Conservation (phyloP, 2,329 filamentous ascomycete genomes). For the Hymenoscyphus scutula region DNA sequence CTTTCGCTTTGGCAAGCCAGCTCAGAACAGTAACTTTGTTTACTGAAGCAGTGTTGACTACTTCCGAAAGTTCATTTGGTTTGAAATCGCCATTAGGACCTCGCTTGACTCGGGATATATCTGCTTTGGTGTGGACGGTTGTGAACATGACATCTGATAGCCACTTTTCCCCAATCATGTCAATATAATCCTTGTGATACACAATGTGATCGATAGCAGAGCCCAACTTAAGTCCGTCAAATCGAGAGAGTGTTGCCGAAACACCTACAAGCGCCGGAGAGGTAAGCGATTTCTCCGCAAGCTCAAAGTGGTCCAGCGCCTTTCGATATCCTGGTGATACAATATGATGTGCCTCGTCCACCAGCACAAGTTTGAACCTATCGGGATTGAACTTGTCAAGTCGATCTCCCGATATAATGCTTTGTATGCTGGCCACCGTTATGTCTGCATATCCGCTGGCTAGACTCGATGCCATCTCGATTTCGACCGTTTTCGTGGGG, state of each 20-base stretch:
- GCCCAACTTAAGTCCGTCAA: constrained; percentile 80
- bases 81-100: constrained; percentile 75
- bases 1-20: constrained; percentile 75
- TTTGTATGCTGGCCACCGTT: constrained; percentile 86
- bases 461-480: constrained; percentile 82
- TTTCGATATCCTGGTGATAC: constrained; percentile 78
- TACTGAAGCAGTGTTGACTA: constrained; percentile 75
- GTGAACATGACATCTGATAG: constrained; percentile 91
- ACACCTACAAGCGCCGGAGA: constrained; percentile 79
- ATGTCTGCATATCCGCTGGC: constrained; percentile 85
- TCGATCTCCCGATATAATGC: constrained; percentile 72
- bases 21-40: constrained; percentile 84
- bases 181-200: constrained; percentile 82
- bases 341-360: constrained; percentile 97
- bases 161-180: constrained; percentile 89
- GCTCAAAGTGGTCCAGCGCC: constrained; percentile 74
- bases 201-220: constrained; percentile 91
- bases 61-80: constrained; percentile 70
- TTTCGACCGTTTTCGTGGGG: constrained; percentile 75
- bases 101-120: constrained; percentile 68
- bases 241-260: constrained; percentile 75
- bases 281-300: constrained; percentile 52
- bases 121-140: constrained; percentile 78
- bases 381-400: constrained; percentile 78
- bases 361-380: constrained; percentile 83